phyloP scores from a whole-genome alignment of 2,329 filamentous ascomycete genomes.

The Exophiala calicioides region DNA sequence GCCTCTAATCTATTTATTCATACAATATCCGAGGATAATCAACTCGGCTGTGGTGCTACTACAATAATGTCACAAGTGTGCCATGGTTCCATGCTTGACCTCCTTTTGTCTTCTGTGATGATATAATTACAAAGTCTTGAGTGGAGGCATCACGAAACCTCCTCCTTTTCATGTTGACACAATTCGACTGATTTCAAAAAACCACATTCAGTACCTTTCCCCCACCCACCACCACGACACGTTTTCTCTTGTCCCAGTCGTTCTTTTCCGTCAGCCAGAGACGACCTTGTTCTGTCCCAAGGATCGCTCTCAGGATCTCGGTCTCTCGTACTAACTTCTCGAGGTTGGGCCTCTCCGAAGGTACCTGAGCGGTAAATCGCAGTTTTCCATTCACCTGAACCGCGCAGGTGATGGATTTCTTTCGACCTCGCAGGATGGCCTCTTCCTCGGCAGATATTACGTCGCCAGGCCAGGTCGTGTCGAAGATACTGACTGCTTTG shows the following conservation, averaged over 20 bases:
- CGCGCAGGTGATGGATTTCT: conserved; percentile 57
- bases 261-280: conserved; percentile 55
- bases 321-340: conserved; percentile 46
- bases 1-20: too few species aligned
- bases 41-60: too few species aligned
- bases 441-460: conserved; percentile 42
- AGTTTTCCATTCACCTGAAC: conserved; percentile 82
- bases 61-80: too few species aligned
- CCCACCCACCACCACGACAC: conserved; percentile 65
- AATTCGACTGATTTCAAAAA: conserved; percentile 41
- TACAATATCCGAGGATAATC: too few species aligned
- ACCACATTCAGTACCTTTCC: conserved; percentile 78
- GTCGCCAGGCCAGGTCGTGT: conserved; percentile 58
- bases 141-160: background rate
- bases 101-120: background rate
- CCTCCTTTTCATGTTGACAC: background rate
- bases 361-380: conserved; percentile 67
- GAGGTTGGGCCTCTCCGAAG: conserved; percentile 41
- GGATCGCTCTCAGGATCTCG: conserved; percentile 64
- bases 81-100: too few species aligned
- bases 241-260: conserved; percentile 57
- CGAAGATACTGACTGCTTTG: conserved; percentile 42
- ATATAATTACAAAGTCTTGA: background rate
- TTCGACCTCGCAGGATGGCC: conserved; percentile 53
- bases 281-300: conserved; percentile 62